These are phyloP conservation scores for Annulohypoxylon truncatum DNA, from an alignment of 2,329 filamentous ascomycete genomes.

Conservation along the genomic window DNA sequence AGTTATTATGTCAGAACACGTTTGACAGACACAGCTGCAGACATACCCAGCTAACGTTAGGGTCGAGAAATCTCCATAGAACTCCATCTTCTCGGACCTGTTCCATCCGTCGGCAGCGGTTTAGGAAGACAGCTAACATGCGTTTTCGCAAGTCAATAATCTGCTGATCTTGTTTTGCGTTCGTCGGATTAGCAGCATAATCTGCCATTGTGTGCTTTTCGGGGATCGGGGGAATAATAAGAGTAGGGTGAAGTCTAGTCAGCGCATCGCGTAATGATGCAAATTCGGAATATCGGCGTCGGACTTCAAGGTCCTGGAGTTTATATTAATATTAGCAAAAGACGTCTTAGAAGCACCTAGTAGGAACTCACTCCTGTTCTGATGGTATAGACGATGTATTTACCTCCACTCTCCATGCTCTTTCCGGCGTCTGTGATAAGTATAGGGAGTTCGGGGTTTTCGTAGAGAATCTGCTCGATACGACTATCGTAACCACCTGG, in stretches of 20 bases:
- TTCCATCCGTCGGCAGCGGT: slow-evolving; percentile 92
- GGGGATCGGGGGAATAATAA: slow-evolving; percentile 95
- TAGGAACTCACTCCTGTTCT: slow-evolving; percentile 79
- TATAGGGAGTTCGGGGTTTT: slow-evolving; percentile 90
- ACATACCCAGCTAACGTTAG: slow-evolving; percentile 96
- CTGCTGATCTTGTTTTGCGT: slow-evolving; percentile 95
- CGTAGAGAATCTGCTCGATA: slow-evolving; percentile 96
- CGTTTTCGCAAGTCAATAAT: slow-evolving; percentile 97
- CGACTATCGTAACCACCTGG: slow-evolving; percentile 93
- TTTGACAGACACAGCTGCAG: neutral
- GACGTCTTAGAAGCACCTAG: neutral
- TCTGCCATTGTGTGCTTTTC: slow-evolving; percentile 99
- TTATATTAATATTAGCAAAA: slow-evolving; percentile 20
- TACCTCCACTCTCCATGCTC: slow-evolving; percentile 89
- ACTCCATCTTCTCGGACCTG: slow-evolving; percentile 92
- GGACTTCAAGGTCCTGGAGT: slow-evolving; percentile 88
- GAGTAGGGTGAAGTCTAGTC: slow-evolving; percentile 90
- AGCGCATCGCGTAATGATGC: slow-evolving; percentile 89
- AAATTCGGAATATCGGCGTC: slow-evolving; percentile 96
- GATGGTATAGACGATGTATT: slow-evolving; percentile 98
- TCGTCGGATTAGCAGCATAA: slow-evolving; percentile 97
- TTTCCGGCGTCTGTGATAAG: slow-evolving; percentile 96
- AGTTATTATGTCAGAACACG: slow-evolving; percentile 37
- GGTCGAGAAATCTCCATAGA: slow-evolving; percentile 97
- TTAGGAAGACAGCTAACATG: slow-evolving; percentile 96